These are phyloP conservation scores for Austroboletus festivus DNA, from an alignment of 768 basidiomycete genomes.

Conservation along the genomic window DNA sequence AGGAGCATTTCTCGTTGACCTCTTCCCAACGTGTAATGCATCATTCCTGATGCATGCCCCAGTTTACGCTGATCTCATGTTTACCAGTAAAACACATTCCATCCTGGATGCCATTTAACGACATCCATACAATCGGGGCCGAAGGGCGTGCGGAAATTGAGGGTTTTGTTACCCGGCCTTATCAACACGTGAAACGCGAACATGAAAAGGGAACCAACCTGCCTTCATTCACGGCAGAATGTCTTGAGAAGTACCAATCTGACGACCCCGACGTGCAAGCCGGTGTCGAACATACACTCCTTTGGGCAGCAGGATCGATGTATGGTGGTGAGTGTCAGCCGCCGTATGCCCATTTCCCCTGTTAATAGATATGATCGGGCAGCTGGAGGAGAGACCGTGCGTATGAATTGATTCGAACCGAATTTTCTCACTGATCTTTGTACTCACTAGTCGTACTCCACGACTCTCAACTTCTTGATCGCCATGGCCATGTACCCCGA, in stretches of 20 bases:
- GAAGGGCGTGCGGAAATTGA: slow-evolving; percentile 8
- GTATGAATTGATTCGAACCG: neutral
- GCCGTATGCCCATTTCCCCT: neutral
- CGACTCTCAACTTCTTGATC: slow-evolving; percentile 17
- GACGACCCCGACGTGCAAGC: slow-evolving; percentile 4
- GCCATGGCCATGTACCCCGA: slow-evolving; percentile 31
- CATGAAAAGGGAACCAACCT: slow-evolving; percentile 9
- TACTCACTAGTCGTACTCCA: slow-evolving; percentile 13
- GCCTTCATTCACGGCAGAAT: slow-evolving; percentile 18
- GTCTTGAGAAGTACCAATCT: slow-evolving; percentile 8
- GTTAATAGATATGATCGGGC: neutral
- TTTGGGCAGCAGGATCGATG: slow-evolving; percentile 17
- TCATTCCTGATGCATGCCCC: neutral
- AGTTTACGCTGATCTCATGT: neutral
- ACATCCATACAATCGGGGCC: slow-evolving; percentile 8
- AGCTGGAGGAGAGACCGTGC: slow-evolving; percentile 9
- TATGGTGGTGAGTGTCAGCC: slow-evolving; percentile 15
- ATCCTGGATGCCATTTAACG: slow-evolving; percentile 22
- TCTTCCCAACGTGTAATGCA: slow-evolving; percentile 25
- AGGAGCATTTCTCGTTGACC: slow-evolving; percentile 29
- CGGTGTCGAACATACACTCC: slow-evolving; percentile 6
- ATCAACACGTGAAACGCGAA: slow-evolving; percentile 22
- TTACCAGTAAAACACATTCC: slow-evolving; percentile 27
- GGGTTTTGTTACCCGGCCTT: slow-evolving; percentile 15
- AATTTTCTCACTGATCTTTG: neutral